Evolutionary conservation across 371 early-diverging fungal species (phyloP).

Genomic region (Mucor plumbeus): DNA sequence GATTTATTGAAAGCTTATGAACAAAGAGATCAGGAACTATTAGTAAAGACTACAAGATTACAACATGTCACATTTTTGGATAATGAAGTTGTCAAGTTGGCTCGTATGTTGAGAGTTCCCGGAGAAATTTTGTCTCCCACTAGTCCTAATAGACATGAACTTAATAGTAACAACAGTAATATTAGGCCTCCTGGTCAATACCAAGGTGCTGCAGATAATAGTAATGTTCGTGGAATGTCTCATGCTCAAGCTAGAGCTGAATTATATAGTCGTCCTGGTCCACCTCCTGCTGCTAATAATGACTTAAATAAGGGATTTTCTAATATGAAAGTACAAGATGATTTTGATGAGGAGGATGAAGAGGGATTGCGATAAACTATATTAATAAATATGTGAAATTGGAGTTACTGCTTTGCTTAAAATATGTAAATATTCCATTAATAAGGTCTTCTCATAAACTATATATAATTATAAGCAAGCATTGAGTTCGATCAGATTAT

Average conservation of each 20-base stretch:
- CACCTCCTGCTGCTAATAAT: constrained; percentile 2
- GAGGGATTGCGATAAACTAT: constrained; percentile 16
- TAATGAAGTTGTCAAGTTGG: constrained; percentile 71
- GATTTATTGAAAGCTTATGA: constrained; percentile 76
- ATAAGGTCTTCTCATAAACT: too few species aligned
- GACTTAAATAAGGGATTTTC: constrained; percentile 15
- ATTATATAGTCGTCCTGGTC: constrained; percentile 22
- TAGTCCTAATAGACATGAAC: constrained; percentile 16
- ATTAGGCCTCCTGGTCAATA: constrained; percentile 13
- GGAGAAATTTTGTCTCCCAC: constrained; percentile 46
- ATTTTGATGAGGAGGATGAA: constrained; percentile 16
- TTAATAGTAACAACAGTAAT: neutral
- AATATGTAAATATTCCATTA: too few species aligned
- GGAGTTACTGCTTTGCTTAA: too few species aligned
- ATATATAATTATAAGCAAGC: too few species aligned
- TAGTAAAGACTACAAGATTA: constrained; percentile 60
- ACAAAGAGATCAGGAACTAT: constrained; percentile 72
- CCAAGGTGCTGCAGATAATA: constrained; percentile 9
- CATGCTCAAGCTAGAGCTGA: constrained; percentile 36
- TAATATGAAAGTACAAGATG: constrained; percentile 2
- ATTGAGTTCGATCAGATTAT: too few species aligned
- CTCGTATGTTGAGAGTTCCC: constrained; percentile 59
- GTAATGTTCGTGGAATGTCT: constrained; percentile 31
- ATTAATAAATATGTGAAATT: neutral
- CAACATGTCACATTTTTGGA: constrained; percentile 75